These are phyloP conservation scores for Rhododendron vialii DNA, from an alignment of 148 eudicot species.

Conservation along the genomic window DNA sequence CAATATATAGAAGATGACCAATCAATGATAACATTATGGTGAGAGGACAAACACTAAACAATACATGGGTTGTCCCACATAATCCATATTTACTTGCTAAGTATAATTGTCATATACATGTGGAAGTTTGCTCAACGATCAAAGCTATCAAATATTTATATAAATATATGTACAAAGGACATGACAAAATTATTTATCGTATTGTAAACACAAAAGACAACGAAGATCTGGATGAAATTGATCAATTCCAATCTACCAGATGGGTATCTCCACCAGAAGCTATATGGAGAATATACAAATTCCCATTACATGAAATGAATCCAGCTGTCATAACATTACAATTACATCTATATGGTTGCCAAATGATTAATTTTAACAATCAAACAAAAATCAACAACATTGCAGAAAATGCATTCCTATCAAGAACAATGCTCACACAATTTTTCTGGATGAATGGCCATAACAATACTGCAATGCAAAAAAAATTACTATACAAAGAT, in stretches of 20 bases:
- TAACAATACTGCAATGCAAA: not conserved
- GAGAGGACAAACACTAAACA: too few relatives aligned
- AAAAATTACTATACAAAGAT: too few relatives aligned
- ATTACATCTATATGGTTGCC: too few relatives aligned
- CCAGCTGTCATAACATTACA: too few relatives aligned
- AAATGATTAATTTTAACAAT: accelerated
- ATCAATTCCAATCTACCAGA: not conserved
- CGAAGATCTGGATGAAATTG: not conserved
- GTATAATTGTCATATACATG: not conserved
- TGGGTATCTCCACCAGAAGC: not conserved
- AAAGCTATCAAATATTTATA: not conserved
- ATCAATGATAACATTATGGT: too few relatives aligned
- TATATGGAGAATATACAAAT: not conserved
- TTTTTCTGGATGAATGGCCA: too few relatives aligned
- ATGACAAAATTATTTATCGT: not conserved
- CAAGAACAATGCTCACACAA: too few relatives aligned
- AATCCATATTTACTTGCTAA: not conserved
- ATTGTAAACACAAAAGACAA: not conserved
- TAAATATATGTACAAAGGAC: not conserved
- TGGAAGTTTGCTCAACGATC: not conserved
- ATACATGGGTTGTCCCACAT: not conserved
- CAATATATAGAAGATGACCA: too few relatives aligned
- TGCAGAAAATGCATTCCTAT: accelerated
- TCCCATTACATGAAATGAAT: not conserved
- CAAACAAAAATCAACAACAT: too few relatives aligned